A percentile compares a stretch with the other conserved stretches of the same genome.
These are phyloP conservation scores for Mycosphaerella sp. DNA, from an alignment of 2,329 filamentous ascomycete genomes.

Conservation along the genomic window DNA sequence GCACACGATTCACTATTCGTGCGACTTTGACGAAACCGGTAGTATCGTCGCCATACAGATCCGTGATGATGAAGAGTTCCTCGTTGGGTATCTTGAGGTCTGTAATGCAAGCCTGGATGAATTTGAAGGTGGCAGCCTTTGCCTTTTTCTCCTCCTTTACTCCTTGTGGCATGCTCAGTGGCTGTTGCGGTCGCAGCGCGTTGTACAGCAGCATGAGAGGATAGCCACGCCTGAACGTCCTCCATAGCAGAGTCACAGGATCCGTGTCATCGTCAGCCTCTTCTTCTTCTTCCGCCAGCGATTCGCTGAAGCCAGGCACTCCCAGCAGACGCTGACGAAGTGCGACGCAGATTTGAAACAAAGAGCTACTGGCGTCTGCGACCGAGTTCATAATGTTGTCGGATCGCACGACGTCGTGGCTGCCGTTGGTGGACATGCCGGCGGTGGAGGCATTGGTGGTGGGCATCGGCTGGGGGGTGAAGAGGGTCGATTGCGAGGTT, in stretches of 20 bases:
- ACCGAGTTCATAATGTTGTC: conserved; percentile 97
- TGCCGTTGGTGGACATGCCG: conserved; percentile 39
- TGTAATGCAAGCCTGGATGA: conserved; percentile 79
- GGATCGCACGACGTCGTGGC: conserved; percentile 62
- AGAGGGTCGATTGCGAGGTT: conserved; percentile 42
- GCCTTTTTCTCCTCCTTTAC: conserved; percentile 66
- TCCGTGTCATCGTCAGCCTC: conserved; percentile 62
- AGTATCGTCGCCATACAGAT: conserved; percentile 89
- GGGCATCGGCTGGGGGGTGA: conserved; percentile 34
- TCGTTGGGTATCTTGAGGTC: conserved; percentile 71
- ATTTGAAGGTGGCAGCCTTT: conserved; percentile 86
- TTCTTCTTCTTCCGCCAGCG: conserved; percentile 65
- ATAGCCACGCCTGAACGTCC: conserved; percentile 72
- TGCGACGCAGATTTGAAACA: conserved; percentile 91
- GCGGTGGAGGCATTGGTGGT: conserved; percentile 21
- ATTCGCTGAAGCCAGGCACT: conserved; percentile 74
- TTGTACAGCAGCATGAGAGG: conserved; percentile 89
- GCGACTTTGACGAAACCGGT: conserved; percentile 97
- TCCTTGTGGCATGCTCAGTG: conserved; percentile 44
- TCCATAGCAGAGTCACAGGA: conserved; percentile 88
- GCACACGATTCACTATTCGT: conserved; percentile 83
- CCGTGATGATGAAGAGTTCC: conserved; percentile 86
- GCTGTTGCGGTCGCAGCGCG: conserved; percentile 63
- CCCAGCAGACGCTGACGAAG: conserved; percentile 73
- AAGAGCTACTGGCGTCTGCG: conserved; percentile 81